phyloP scores from a whole-genome alignment of 805 yeast species.

The Kuraishia hungarica region DNA sequence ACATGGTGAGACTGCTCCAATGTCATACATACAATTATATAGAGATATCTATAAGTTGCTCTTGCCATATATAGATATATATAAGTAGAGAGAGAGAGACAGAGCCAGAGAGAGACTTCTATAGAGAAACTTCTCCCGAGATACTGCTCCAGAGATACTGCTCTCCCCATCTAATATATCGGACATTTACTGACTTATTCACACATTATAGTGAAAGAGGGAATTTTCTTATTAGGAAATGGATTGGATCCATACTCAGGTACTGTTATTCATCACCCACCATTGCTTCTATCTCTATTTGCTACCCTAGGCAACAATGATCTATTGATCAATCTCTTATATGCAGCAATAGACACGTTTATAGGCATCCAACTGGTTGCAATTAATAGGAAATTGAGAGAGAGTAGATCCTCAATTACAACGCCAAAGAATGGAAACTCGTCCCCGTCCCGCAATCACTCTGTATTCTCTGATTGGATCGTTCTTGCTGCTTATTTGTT shows the following conservation, averaged over 20 bases:
- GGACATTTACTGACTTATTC: not conserved
- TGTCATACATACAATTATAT: too few relatives aligned
- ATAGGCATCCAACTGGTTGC: constrained; percentile 46
- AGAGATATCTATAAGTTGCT: too few relatives aligned
- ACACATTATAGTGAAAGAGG: constrained; percentile 45
- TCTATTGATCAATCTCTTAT: constrained; percentile 30
- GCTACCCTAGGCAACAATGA: constrained; percentile 23
- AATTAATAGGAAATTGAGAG: constrained; percentile 33
- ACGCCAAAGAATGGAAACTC: constrained; percentile 48
- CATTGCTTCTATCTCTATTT: constrained; percentile 52
- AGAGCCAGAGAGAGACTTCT: too few relatives aligned
- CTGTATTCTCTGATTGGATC: constrained; percentile 32
- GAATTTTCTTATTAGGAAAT: constrained; percentile 50
- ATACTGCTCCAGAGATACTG: too few relatives aligned
- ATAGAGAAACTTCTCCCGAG: too few relatives aligned
- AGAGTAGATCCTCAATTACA: constrained; percentile 29
- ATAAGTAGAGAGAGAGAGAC: too few relatives aligned
- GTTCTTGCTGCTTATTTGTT: constrained; percentile 50
- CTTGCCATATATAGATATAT: constrained; percentile 21
- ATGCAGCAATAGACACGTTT: constrained; percentile 48
- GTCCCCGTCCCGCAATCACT: constrained; percentile 45
- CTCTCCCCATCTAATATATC: too few relatives aligned
- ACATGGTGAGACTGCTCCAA: too few relatives aligned
- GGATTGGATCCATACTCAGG: constrained; percentile 69
- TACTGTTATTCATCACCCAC: constrained; percentile 82